A percentile compares a stretch with the other conserved stretches of the same genome.
Evolutionary conservation across 176 grass and related monocot genomes (phyloP).

Genomic region (Triticum turgidum): DNA sequence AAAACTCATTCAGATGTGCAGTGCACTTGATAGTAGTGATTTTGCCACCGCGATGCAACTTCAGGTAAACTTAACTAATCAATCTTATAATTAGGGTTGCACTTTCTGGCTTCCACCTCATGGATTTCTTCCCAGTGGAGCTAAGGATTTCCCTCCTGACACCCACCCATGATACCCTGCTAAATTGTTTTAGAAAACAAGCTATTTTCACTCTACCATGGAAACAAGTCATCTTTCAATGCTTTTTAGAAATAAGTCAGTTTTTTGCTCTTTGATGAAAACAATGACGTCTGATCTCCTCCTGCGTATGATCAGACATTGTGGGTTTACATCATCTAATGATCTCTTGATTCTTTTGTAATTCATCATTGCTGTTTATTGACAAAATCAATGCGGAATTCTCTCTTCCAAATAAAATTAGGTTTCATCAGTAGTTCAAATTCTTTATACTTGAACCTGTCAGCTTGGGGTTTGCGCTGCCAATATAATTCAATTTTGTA

Average conservation of each 20-base stretch:
- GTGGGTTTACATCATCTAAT: background rate
- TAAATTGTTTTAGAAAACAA: background rate
- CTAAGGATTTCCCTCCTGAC: background rate
- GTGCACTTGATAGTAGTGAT: constrained; percentile 70
- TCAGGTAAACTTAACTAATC: constrained; percentile 58
- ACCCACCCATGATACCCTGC: background rate
- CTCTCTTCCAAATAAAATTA: background rate
- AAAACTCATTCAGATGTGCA: constrained; percentile 85
- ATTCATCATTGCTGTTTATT: background rate
- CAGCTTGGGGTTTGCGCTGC: background rate
- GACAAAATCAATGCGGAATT: background rate
- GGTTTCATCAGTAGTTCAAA: background rate
- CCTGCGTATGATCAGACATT: background rate
- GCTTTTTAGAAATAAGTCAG: background rate
- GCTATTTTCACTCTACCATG: background rate
- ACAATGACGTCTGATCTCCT: background rate
- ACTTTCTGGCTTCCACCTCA: background rate
- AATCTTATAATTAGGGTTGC: background rate
- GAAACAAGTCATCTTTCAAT: background rate
- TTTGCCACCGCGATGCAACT: constrained; percentile 76
- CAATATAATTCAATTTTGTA: background rate
- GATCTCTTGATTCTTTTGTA: background rate
- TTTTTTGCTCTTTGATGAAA: background rate
- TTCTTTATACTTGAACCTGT: background rate
- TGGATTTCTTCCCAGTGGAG: background rate